Conservation (phyloP, 169 alveolate genomes). For the Cryptosporidium xiaoi region DNA sequence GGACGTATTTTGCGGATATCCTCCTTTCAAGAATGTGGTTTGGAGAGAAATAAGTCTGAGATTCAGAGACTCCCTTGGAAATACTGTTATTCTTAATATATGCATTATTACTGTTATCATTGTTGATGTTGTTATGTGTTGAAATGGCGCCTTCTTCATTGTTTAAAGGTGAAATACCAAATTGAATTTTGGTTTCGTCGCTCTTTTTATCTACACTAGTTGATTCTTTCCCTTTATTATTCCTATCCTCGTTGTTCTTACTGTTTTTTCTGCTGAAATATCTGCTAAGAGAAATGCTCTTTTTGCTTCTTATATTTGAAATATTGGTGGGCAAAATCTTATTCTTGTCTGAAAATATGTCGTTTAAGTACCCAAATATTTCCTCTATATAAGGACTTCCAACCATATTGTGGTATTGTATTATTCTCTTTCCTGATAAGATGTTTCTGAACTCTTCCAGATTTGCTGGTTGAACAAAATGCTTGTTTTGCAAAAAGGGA, state of each 20-base stretch:
- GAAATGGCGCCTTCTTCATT: too few species aligned
- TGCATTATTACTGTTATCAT: too few species aligned
- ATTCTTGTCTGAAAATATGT: not conserved
- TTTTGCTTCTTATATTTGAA: not conserved
- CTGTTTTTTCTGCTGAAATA: conserved; percentile 57
- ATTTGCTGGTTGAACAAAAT: not conserved
- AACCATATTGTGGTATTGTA: not conserved
- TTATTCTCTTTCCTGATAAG: not conserved
- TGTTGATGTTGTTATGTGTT: too few species aligned
- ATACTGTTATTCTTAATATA: too few species aligned
- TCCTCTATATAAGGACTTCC: not conserved
- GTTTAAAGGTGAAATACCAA: too few species aligned
- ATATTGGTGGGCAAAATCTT: not conserved
- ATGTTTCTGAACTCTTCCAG: not conserved
- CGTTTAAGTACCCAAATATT: conserved; percentile 12
- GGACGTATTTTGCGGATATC: too few species aligned
- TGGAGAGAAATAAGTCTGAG: too few species aligned
- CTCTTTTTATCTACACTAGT: not conserved
- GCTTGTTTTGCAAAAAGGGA: conserved; percentile 34
- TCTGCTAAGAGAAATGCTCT: conserved; percentile 10
- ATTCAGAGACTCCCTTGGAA: too few species aligned
- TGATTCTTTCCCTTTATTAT: too few species aligned
- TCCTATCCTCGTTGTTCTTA: not conserved
- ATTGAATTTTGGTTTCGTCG: too few species aligned
- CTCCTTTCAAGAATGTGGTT: too few species aligned